Evolutionary conservation across 2,329 filamentous ascomycete genomes (phyloP).

Genomic region (Bipolaris oryzae): DNA sequence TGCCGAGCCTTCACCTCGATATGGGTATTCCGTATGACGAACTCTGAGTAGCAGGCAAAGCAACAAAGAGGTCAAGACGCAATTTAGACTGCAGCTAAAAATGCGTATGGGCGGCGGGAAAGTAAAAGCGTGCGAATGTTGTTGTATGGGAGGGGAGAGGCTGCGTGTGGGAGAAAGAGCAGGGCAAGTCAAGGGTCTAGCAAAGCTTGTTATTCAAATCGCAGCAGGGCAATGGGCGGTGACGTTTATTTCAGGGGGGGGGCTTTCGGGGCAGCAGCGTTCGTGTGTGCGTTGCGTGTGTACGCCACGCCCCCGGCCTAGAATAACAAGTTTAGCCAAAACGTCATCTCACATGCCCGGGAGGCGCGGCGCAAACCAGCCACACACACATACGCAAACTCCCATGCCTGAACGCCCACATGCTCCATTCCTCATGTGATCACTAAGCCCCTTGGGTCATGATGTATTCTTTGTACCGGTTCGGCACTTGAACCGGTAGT

Average conservation of each 20-base stretch:
- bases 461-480: background rate
- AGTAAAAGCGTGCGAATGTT: background rate
- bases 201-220: slow-evolving; percentile 23
- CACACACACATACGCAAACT: slow-evolving; percentile 2
- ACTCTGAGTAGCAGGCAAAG: background rate
- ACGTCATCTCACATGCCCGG: slow-evolving; percentile 14
- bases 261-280: background rate
- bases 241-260: slow-evolving; percentile 10
- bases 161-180: background rate
- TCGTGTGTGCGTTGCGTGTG: background rate
- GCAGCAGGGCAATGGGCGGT: slow-evolving; percentile 7
- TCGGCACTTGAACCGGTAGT: background rate
- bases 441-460: background rate
- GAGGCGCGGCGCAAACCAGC: background rate
- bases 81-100: background rate
- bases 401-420: background rate
- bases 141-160: background rate
- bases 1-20: background rate
- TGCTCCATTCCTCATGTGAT: background rate
- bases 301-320: background rate
- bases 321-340: slow-evolving; percentile 18
- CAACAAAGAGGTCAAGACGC: background rate
- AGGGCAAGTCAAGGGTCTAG: slow-evolving; percentile 9
- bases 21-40: background rate
- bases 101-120: background rate